Evolutionary conservation across 345 rosid species (phyloP).

Genomic region (Stellera chamaejasme): DNA sequence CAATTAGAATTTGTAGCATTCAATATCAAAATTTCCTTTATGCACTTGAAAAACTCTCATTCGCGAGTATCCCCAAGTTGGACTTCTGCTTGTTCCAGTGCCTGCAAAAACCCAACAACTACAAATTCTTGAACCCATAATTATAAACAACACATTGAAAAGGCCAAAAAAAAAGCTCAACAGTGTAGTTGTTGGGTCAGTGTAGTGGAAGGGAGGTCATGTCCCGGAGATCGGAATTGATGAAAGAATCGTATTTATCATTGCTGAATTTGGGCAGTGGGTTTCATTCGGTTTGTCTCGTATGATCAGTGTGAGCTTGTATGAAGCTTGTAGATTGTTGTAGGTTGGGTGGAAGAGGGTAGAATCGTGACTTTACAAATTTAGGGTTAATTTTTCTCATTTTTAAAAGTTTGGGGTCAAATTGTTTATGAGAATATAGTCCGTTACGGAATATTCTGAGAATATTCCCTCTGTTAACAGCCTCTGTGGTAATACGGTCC

Average conservation of each 20-base stretch:
- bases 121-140: neutral
- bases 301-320: constrained; percentile 49
- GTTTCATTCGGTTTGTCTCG: constrained; percentile 21
- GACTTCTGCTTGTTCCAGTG: constrained; percentile 39
- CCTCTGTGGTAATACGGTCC: too few species aligned
- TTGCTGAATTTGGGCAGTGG: constrained; percentile 50
- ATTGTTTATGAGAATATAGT: too few species aligned
- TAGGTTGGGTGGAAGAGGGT: neutral
- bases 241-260: constrained; percentile 52
- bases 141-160: neutral
- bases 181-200: constrained; percentile 31
- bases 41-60: constrained; percentile 50
- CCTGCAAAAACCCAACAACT: constrained; percentile 25
- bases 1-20: too few species aligned
- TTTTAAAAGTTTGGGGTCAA: too few species aligned
- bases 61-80: constrained; percentile 30
- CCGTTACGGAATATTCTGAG: too few species aligned
- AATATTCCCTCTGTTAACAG: too few species aligned
- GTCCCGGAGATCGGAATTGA: constrained; percentile 82
- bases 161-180: neutral
- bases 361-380: too few species aligned
- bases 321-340: constrained; percentile 22
- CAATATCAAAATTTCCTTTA: constrained; percentile 32
- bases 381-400: too few species aligned
- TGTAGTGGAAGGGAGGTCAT: constrained; percentile 42